These are phyloP conservation scores for Cenchrus americanus DNA, from an alignment of 176 grass and related monocot species.

Conservation along the genomic window DNA sequence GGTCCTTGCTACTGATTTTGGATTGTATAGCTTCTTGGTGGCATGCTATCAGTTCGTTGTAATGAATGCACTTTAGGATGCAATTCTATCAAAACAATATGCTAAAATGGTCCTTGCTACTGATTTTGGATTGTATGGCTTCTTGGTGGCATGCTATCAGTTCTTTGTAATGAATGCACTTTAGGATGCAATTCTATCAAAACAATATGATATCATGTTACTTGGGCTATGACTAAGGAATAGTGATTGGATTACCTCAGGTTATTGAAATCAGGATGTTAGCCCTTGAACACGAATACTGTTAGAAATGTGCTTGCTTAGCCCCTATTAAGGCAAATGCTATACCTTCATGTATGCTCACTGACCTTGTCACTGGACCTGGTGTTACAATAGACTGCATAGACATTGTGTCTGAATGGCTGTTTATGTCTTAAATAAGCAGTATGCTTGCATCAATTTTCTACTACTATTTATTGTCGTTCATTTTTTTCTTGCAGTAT, in stretches of 20 bases:
- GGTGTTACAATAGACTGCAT: not conserved
- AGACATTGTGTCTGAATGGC: not conserved
- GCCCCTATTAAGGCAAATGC: slow-evolving; percentile 4
- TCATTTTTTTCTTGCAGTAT: not conserved
- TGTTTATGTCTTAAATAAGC: not conserved
- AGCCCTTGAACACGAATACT: slow-evolving; percentile 7
- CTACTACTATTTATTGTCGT: not conserved
- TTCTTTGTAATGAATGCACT: not conserved
- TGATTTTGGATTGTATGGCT: not conserved
- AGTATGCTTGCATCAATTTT: not conserved
- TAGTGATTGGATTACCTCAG: not conserved
- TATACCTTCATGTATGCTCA: not conserved
- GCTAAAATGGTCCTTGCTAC: not conserved
- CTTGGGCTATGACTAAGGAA: too few species aligned
- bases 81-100: not conserved
- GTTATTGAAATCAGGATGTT: not conserved
- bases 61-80: not conserved
- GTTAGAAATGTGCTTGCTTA: not conserved
- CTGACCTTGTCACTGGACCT: not conserved
- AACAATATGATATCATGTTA: not conserved
- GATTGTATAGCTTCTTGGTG: not conserved
- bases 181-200: not conserved
- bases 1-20: not conserved
- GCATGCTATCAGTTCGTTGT: not conserved
- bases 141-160: not conserved